Evolutionary conservation across 345 rosid genomes (phyloP).

Genomic region (Physaria fendleri): DNA sequence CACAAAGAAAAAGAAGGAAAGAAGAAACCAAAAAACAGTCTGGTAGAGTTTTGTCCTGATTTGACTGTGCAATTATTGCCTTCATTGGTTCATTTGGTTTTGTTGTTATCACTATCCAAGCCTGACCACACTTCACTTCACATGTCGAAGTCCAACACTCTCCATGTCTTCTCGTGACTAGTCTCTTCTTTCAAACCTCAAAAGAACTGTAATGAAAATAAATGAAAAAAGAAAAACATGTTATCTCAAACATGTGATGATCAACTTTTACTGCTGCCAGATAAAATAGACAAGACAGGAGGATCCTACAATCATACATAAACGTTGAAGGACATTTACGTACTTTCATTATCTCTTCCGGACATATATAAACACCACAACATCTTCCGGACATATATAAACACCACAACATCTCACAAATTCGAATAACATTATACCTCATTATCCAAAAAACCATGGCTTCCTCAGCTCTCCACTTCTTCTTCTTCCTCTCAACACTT

Average conservation of each 20-base stretch:
- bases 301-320: background rate
- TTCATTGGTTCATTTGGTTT: conserved; percentile 10
- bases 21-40: conserved; percentile 12
- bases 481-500: conserved; percentile 38
- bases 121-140: conserved; percentile 17
- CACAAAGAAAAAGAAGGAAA: background rate
- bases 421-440: conserved; percentile 5
- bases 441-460: conserved; percentile 37
- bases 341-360: background rate
- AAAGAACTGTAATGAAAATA: background rate
- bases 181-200: background rate
- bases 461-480: conserved; percentile 16
- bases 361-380: conserved; percentile 4
- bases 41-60: conserved; percentile 12
- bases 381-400: conserved; percentile 5
- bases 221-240: background rate
- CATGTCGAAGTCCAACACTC: conserved; percentile 19
- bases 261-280: background rate
- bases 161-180: conserved; percentile 12
- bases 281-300: background rate
- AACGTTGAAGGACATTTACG: background rate
- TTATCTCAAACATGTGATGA: background rate
- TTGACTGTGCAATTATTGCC: conserved; percentile 3
- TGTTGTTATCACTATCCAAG: conserved; percentile 16
- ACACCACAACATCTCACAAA: background rate